Conservation (phyloP, 768 basidiomycete species). For the Leucocoprinus birnbaumii region DNA sequence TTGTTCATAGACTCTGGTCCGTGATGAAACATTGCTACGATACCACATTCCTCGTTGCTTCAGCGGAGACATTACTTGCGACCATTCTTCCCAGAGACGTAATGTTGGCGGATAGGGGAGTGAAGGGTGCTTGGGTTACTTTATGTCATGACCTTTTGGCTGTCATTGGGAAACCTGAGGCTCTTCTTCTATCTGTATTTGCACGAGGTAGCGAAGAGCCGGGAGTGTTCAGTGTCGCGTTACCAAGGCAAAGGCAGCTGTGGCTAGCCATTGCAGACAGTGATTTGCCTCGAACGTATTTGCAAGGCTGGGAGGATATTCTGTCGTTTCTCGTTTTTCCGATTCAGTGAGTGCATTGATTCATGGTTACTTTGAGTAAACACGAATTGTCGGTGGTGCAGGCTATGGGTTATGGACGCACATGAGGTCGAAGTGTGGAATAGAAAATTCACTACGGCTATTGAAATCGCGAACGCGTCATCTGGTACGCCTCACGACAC, state of each 20-base stretch:
- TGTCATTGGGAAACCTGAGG: conserved; percentile 30
- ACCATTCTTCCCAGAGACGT: conserved; percentile 43
- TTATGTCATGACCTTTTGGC: conserved; percentile 48
- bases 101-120: conserved; percentile 30
- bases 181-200: conserved; percentile 31
- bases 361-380: not conserved
- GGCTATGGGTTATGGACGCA: conserved; percentile 42
- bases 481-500: not conserved
- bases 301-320: conserved; percentile 36
- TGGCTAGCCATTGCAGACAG: conserved; percentile 44
- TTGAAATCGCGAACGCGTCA: not conserved
- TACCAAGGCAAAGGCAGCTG: conserved; percentile 39
- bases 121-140: conserved; percentile 43
- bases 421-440: conserved; percentile 17
- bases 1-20: conserved; percentile 47
- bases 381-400: not conserved
- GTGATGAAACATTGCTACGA: conserved; percentile 48
- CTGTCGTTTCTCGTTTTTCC: conserved; percentile 45
- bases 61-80: conserved; percentile 44
- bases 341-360: conserved; percentile 34
- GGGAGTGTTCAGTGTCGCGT: conserved; percentile 26
- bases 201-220: conserved; percentile 21
- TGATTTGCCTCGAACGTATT: conserved; percentile 18
- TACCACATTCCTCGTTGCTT: conserved; percentile 32
- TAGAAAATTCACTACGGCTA: not conserved